Conservation (phyloP, 306 rosid species). For the Prunus davidiana region DNA sequence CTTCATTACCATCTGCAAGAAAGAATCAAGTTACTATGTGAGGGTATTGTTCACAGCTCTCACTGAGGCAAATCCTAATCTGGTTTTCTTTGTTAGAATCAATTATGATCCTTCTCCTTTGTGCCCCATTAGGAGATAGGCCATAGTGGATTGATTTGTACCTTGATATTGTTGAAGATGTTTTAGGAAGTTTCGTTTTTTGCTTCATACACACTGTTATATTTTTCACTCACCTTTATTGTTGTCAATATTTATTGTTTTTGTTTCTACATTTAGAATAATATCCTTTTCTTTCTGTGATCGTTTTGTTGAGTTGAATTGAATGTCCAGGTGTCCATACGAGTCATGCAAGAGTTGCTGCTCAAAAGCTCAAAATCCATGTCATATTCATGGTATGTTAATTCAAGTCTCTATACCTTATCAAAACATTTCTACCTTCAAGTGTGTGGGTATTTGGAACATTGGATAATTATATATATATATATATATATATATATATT, state of each 20-base stretch:
- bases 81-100: background rate
- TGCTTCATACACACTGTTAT: background rate
- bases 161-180: background rate
- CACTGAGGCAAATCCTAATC: background rate
- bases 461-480: background rate
- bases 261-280: background rate
- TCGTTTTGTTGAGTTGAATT: slow-evolving; percentile 9
- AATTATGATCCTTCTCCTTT: background rate
- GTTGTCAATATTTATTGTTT: background rate
- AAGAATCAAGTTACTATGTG: background rate
- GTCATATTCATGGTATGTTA: slow-evolving; percentile 81
- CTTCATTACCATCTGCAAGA: background rate
- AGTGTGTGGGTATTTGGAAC: background rate
- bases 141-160: background rate
- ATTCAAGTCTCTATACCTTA: background rate
- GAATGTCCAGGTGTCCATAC: slow-evolving; percentile 74
- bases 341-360: slow-evolving; percentile 96
- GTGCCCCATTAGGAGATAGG: background rate
- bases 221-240: background rate
- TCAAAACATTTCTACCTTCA: background rate
- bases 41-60: background rate
- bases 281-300: background rate
- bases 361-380: slow-evolving; percentile 88
- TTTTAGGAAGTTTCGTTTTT: background rate
- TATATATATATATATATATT: background rate